Evolutionary conservation across 2,329 filamentous ascomycete genomes (phyloP).

Genomic region (Chaetomiaceae sp.): DNA sequence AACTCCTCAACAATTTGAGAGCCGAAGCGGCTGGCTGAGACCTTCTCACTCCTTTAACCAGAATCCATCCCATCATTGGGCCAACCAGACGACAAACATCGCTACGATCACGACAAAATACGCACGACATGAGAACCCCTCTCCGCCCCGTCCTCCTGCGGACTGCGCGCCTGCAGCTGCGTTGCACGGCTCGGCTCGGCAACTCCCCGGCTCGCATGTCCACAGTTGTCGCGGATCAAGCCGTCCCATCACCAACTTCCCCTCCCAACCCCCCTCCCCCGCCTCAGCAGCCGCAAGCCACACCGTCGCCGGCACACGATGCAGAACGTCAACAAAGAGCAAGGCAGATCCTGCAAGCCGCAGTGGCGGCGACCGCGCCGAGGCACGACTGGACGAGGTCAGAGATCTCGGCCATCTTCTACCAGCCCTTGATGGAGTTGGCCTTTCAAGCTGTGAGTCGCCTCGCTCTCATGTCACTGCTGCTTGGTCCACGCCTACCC

Average conservation of each 20-base stretch:
- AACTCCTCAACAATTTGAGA: slow-evolving; percentile 11
- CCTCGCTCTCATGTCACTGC: too few relatives aligned
- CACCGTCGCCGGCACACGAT: background rate
- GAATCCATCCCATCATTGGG: background rate
- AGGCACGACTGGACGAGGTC: slow-evolving; percentile 75
- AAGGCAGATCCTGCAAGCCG: slow-evolving; percentile 38
- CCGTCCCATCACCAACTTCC: background rate
- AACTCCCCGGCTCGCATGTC: slow-evolving; percentile 6
- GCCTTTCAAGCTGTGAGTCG: slow-evolving; percentile 67
- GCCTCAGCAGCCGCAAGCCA: background rate
- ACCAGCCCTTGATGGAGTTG: slow-evolving; percentile 75
- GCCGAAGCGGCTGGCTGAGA: background rate
- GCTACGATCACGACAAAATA: background rate
- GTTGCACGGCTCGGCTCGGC: background rate
- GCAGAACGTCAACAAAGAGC: slow-evolving; percentile 8
- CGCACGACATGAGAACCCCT: slow-evolving; percentile 6
- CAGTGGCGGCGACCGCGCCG: slow-evolving; percentile 55
- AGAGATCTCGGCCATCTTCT: slow-evolving; percentile 76
- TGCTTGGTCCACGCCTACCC: too few relatives aligned
- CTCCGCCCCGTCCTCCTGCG: background rate
- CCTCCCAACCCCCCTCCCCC: background rate
- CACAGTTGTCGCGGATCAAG: slow-evolving; percentile 7
- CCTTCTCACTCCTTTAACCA: background rate
- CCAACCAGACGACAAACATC: background rate
- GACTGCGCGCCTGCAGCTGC: background rate